These are phyloP conservation scores for Coccomyxa sp. DNA, from an alignment of 139 green algal genomes.

Conservation along the genomic window DNA sequence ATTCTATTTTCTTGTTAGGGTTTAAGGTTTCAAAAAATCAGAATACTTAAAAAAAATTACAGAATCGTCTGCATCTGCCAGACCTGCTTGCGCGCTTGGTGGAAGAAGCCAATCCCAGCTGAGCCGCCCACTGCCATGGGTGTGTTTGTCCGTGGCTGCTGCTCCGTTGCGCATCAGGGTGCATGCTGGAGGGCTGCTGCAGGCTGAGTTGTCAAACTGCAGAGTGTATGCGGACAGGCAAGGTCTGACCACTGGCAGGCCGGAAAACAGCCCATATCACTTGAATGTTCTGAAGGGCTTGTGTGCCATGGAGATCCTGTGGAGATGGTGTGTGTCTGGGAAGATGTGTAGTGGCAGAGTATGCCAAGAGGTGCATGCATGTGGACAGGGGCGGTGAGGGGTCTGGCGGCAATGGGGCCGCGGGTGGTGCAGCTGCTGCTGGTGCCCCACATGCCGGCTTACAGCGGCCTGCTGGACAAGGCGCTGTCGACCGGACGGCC, in stretches of 20 bases:
- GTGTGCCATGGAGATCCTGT: too few relatives aligned
- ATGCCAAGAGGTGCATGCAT: too few relatives aligned
- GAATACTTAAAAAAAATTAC: background rate
- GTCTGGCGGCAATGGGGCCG: slow-evolving; percentile 62
- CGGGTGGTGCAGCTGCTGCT: slow-evolving; percentile 56
- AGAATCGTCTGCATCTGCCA: background rate
- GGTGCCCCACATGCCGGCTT: slow-evolving; percentile 65
- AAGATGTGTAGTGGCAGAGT: too few relatives aligned
- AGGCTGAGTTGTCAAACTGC: too few relatives aligned
- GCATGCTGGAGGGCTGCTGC: too few relatives aligned
- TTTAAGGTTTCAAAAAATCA: background rate
- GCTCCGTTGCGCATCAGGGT: too few relatives aligned
- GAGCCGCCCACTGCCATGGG: background rate
- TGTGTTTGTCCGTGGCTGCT: too few relatives aligned
- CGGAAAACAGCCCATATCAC: too few relatives aligned
- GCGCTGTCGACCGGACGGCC: background rate
- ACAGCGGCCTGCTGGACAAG: slow-evolving; percentile 43
- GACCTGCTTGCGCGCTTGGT: background rate
- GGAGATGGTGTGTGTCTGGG: too few relatives aligned
- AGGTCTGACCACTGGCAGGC: too few relatives aligned
- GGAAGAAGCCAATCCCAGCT: background rate
- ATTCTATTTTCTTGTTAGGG: background rate
- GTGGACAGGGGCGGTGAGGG: slow-evolving; percentile 41
- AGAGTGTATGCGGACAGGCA: too few relatives aligned
- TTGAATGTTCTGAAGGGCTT: too few relatives aligned